Percentiles rank a stretch among this genome's conserved stretches.
These are phyloP conservation scores for Canavalia ensiformis DNA, from an alignment of 306 rosid genomes.

Conservation along the genomic window DNA sequence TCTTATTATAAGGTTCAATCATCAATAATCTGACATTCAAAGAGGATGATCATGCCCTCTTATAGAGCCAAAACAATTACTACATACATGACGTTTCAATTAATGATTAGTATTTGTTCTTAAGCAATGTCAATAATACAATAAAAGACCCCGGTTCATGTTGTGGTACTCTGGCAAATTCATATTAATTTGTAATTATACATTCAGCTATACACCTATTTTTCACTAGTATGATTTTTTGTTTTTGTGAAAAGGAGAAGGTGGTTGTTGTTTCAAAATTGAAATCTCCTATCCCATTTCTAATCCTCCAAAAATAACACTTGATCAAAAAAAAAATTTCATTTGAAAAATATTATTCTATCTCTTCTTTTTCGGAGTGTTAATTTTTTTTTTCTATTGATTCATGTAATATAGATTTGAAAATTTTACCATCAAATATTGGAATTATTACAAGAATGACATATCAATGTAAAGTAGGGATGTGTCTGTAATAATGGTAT, in stretches of 20 bases:
- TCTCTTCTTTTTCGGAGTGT: too few relatives aligned
- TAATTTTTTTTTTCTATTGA: not conserved
- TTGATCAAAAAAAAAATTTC: not conserved
- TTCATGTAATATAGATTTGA: not conserved
- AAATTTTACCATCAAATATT: slow-evolving; percentile 41
- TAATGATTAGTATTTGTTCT: slow-evolving; percentile 24
- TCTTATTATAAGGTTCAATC: slow-evolving; percentile 26
- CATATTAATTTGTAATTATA: not conserved
- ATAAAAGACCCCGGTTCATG: slow-evolving; percentile 9
- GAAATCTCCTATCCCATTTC: too few relatives aligned
- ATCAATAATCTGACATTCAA: slow-evolving; percentile 19
- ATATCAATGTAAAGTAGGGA: not conserved
- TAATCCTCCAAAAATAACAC: too few relatives aligned
- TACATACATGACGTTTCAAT: slow-evolving; percentile 5
- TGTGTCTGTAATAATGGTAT: slow-evolving; percentile 20
- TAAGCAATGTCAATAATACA: not conserved
- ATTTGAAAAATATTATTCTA: too few relatives aligned
- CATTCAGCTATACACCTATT: not conserved
- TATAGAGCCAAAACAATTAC: not conserved
- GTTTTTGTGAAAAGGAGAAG: not conserved
- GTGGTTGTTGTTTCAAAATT: too few relatives aligned
- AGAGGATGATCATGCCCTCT: slow-evolving; percentile 6
- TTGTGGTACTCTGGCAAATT: slow-evolving; percentile 30
- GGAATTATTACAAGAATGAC: slow-evolving; percentile 7
- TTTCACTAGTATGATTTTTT: not conserved